Base-by-base conservation (phyloP, 1,139 yeast genomes). In the Zygosaccharomyces sapae region DNA sequence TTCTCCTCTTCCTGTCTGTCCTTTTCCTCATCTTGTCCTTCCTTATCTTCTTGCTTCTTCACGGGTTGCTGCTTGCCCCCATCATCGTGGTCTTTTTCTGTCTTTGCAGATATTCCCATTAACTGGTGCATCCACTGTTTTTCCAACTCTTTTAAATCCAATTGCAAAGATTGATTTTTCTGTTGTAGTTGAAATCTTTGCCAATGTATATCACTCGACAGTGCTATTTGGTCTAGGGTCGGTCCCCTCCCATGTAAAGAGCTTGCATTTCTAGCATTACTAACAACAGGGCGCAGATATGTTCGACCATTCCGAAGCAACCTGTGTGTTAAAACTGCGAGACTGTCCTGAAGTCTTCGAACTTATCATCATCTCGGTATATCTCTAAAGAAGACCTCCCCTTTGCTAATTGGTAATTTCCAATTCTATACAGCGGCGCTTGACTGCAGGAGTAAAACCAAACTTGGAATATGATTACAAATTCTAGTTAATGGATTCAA, bases 111-210 rank as follows among this genome's bases (percentile, higher is more conserved):
- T 12, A 45, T 7, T 39, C 34, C 41, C 41, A 18, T 36, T 39
- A 45, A 31, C 13, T 25, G 43, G 20, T 34, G 38, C 33, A 54
- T 24, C 59, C 61, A 56, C 16, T 43, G 39, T 4, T 37, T 36
- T 44, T 56, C 60, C 33, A 56, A 41, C 9, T 34, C 19, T 36
- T 53, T 52, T 33, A 57, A 41, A 34, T 55, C 53, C 10, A 42
- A 34, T 29, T 50, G 53, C 33, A 53, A 8, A 2, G 12, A 25
- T 1, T 44, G 34, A 41, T 52, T 48, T 4, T 44, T 47, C 6
- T 48, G 41, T 41, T 56, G 61, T 13, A 42, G 36, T 35, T 44
- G 50, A 42, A 50, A 57, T 18, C 34, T 38, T 19, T 44, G 38
- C 61, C 59, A 57, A 34, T 57, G 59, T n/a, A 13, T 40, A 18